A percentile compares a stretch with the other conserved stretches of the same genome.
These are phyloP conservation scores for Calocera cornea DNA, from an alignment of 768 basidiomycete genomes.

Conservation along the genomic window DNA sequence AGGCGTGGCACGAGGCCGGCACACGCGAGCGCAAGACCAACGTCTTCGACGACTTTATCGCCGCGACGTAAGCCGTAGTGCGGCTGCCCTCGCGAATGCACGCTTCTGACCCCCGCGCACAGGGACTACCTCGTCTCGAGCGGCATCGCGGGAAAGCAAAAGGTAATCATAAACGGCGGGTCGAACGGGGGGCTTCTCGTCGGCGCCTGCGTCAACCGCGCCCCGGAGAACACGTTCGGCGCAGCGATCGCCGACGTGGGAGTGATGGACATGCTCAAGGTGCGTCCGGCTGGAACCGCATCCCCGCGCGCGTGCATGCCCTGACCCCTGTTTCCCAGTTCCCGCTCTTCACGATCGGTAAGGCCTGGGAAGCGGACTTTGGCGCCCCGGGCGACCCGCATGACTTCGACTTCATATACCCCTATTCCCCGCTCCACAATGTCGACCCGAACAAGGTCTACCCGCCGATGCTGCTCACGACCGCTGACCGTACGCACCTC, in stretches of 20 bases:
- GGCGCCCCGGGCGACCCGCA: conserved; percentile 59
- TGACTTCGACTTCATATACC: conserved; percentile 75
- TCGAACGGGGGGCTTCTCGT: conserved; percentile 78
- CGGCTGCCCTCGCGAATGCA: neutral
- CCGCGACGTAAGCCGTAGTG: conserved; percentile 46
- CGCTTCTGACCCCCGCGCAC: neutral
- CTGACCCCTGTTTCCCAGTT: conserved; percentile 32
- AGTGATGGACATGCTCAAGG: conserved; percentile 66
- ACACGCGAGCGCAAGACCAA: conserved; percentile 60
- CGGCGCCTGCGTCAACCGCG: conserved; percentile 74
- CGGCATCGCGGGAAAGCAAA: conserved; percentile 52
- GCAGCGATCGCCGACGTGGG: conserved; percentile 71
- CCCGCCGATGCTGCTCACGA: conserved; percentile 62
- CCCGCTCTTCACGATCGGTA: conserved; percentile 61
- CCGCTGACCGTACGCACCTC: conserved; percentile 57
- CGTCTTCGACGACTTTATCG: conserved; percentile 71
- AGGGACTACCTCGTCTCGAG: conserved; percentile 63
- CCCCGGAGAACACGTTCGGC: conserved; percentile 62
- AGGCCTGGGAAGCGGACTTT: conserved; percentile 68
- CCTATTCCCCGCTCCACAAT: conserved; percentile 69
- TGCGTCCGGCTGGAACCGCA: conserved; percentile 23
- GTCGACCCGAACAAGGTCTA: conserved; percentile 45
- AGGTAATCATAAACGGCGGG: conserved; percentile 63
- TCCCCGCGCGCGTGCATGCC: neutral
- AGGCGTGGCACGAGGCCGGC: conserved; percentile 71